Base-by-base conservation (phyloP, 805 yeast species). In the Alloascoidea hylecoeti region DNA sequence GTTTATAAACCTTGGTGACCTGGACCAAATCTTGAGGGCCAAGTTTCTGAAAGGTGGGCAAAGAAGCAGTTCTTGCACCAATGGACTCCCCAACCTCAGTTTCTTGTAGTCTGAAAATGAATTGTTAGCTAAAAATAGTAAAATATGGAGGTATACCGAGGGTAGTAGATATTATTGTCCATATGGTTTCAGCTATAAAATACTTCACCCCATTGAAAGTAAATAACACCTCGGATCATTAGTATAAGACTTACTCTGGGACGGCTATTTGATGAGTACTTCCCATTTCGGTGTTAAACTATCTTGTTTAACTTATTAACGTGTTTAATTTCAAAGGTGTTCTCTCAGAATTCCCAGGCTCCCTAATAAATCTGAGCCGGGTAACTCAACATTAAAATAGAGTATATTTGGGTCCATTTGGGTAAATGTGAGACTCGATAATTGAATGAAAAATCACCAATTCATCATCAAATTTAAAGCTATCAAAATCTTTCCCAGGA, bases 11-110 rank as follows among this genome's bases (percentile, higher is more conserved):
- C 40, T 57, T 64, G 18, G 67, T 52, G 18, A 70, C 46, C 46
- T 67, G 80, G 2, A 77, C 73, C 41, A 81, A 58, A 55, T 82
- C 94, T 2, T 86, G 79, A 2, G 86, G 83, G 0, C 94, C 94
- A 16, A 78, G 50, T n/a, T 75, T 76, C 38, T 52, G 55, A 42
- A 66, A 68, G 5, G 61, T 49, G 0, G 63, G 49, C 16, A 75
- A 45, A 0, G 61, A 45, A 3, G 52, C 49, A 3, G 72, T 66
- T 37, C 83, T 61, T n/a, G 64, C 56, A 13, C 61, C 64, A 17
- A 76, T 52, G n/a, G 76, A 61, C 40, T 70, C 72, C 1, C 76
- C 75, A 13, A 63, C 56, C 13, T 58, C 56, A n/a, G 47, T 52
- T 49, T 76, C 83, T 30, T 58, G 51, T 17, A 71, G 60, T 37